Base-by-base conservation (phyloP, 371 early-diverging fungal species). In the Mortierella sp. region DNA sequence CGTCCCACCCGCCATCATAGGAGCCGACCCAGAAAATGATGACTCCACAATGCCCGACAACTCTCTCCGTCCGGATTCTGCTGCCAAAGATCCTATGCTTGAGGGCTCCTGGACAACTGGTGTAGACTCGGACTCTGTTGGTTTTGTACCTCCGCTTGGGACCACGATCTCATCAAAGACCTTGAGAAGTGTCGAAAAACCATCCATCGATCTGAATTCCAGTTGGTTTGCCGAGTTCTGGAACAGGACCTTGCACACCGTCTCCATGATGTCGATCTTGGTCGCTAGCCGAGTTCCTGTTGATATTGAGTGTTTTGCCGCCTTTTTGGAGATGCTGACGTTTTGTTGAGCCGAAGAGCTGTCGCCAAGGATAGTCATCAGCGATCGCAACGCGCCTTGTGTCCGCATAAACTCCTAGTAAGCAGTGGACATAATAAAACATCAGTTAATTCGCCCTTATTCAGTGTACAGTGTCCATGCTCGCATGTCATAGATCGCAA, bases 221-320 rank as follows among this genome's bases (percentile, higher is more conserved):
- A 63, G 29, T 51, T 89, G 89, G 29, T 88, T 89, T 24, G 75
- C 83, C 2, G 86, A 81, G 54, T 89, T 88, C 27, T 82, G 83
- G 73, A 88, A 89, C 11, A 89, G 70, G 11, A 89, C 77, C 60
- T 86, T 89, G 75, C 88, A 89, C 3, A 89, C 73, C 18, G 88
- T 89, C 68, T 89, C 89, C 80, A 89, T 79, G 60, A 88, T 83
- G 63, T 89, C 89, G 41, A 89, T 83, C 70, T 88, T 88, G 7
- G 87, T 86, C 21, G 87, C 87, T 41, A 86, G 51, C 29, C 73
- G 80, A 6, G 80, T 86, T 27, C 80, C 80, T 10, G 87, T 73
- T 4, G 77, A 63, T 48, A 88, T 29, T 27, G 58, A 27, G 58
- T 70, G 70, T 48, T 80, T 75, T 72, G 65, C 58, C 21, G 80